phyloP scores from a whole-genome alignment of 257 asterid genomes.

The Orobanche coerulescens region DNA sequence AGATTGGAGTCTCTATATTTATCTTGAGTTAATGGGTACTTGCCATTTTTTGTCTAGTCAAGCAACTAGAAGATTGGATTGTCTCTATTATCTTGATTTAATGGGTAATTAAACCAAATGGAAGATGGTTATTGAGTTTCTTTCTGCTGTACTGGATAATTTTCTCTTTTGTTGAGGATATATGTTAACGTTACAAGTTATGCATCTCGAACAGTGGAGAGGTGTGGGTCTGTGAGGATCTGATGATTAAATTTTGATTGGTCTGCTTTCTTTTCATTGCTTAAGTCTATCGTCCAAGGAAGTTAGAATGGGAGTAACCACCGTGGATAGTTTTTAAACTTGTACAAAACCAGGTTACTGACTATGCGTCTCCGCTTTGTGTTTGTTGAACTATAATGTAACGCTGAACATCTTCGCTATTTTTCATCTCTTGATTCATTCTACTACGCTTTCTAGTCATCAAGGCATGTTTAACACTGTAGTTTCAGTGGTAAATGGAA shows the following conservation, averaged over 20 bases:
- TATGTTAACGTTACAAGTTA: slow-evolving; percentile 10
- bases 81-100: background rate
- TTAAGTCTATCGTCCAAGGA: slow-evolving; percentile 3
- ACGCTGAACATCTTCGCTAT: background rate
- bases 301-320: slow-evolving; percentile 5
- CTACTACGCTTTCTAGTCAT: background rate
- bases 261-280: background rate
- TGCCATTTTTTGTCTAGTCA: background rate
- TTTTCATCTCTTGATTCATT: background rate
- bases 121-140: background rate
- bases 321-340: slow-evolving; percentile 5
- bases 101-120: slow-evolving; percentile 1
- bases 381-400: background rate
- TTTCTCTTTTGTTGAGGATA: background rate
- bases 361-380: slow-evolving; percentile 7
- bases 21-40: slow-evolving; percentile 7
- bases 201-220: slow-evolving; percentile 9
- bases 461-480: background rate
- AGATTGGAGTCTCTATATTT: background rate
- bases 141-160: background rate
- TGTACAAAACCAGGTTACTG: slow-evolving; percentile 2
- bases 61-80: background rate
- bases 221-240: slow-evolving; percentile 10
- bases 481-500: background rate
- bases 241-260: slow-evolving; percentile 17